Percentiles rank a stretch among this genome's conserved stretches.
These are phyloP conservation scores for Trichopus zeylanicus DNA, from an alignment of 116 monocot species.

Conservation along the genomic window DNA sequence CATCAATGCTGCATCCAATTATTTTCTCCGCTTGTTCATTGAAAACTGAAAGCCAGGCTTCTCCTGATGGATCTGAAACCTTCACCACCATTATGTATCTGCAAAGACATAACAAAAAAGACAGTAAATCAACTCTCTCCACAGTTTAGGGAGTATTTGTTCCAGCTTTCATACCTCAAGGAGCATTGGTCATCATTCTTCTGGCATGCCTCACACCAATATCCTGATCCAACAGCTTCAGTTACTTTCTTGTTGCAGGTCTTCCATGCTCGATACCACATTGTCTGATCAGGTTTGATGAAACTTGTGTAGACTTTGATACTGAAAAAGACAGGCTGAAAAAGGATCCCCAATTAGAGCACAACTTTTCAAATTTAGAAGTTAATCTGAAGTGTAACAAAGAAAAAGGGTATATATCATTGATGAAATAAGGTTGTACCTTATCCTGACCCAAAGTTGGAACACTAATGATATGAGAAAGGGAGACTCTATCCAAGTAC, in stretches of 20 bases:
- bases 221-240: conserved; percentile 85
- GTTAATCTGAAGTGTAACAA: background rate
- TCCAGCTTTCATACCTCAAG: conserved; percentile 74
- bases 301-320: conserved; percentile 61
- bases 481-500: conserved; percentile 75
- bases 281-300: conserved; percentile 85
- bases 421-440: no score
- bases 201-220: conserved; percentile 95
- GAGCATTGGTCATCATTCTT: conserved; percentile 81
- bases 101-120: conserved; percentile 3
- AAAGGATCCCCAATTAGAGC: background rate
- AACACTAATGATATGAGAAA: conserved; percentile 72
- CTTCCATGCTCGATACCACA: conserved; percentile 98
- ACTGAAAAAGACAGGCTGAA: conserved; percentile 82
- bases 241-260: conserved; percentile 98
- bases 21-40: conserved; percentile 95
- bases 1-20: conserved; percentile 84
- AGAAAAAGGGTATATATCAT: no score
- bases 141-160: no score
- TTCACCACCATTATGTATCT: conserved; percentile 89
- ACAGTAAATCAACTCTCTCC: no score
- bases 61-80: conserved; percentile 71
- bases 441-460: conserved; percentile 81
- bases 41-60: conserved; percentile 89
- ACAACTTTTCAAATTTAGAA: background rate